Evolutionary conservation across 1,284 basidiomycete species (phyloP).

Genomic region (Ceratobasidium sp.): DNA sequence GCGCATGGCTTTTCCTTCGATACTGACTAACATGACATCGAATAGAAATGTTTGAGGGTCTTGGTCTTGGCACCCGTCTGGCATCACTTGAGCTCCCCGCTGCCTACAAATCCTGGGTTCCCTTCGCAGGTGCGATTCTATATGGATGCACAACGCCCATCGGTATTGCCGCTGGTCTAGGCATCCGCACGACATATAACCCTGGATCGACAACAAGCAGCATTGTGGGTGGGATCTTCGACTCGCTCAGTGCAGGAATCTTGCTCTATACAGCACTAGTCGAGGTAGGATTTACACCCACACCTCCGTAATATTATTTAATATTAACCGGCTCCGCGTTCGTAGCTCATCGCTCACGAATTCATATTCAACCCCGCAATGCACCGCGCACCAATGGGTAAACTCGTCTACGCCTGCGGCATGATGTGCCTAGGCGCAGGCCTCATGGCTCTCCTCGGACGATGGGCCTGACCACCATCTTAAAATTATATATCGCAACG

Average conservation of each 20-base stretch:
- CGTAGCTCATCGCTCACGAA: conserved; percentile 88
- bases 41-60: conserved; percentile 91
- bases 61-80: conserved; percentile 89
- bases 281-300: conserved; percentile 68
- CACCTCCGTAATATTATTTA: conserved; percentile 37
- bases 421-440: conserved; percentile 84
- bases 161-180: conserved; percentile 88
- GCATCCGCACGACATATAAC: conserved; percentile 85
- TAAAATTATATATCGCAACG: conserved; percentile 23
- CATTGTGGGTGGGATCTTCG: conserved; percentile 87
- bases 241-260: conserved; percentile 89
- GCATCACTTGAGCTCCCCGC: conserved; percentile 78
- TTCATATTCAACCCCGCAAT: conserved; percentile 91
- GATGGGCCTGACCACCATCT: conserved; percentile 74
- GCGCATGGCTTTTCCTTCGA: conserved; percentile 31
- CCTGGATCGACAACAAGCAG: conserved; percentile 79
- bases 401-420: conserved; percentile 75
- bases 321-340: conserved; percentile 31
- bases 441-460: conserved; percentile 86
- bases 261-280: conserved; percentile 92
- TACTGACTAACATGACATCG: conserved; percentile 51
- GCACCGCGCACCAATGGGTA: conserved; percentile 73
- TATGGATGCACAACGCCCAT: conserved; percentile 88
- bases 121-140: conserved; percentile 72
- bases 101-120: conserved; percentile 69